Evolutionary conservation across 768 basidiomycete species (phyloP).

Genomic region (Clitopilus hobsonii): DNA sequence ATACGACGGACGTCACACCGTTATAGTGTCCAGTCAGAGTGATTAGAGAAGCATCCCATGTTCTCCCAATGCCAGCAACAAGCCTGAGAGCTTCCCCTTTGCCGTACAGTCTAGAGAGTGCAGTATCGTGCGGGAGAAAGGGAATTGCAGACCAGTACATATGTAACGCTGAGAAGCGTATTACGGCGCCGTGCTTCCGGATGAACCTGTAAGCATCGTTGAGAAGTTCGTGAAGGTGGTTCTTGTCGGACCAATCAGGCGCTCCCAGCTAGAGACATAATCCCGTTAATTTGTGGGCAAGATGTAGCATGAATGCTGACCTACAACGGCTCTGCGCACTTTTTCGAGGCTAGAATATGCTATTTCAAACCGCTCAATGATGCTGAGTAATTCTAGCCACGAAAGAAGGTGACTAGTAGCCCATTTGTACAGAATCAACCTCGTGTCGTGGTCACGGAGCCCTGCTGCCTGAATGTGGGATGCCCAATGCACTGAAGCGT

Average conservation of each 20-base stretch:
- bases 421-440: background rate
- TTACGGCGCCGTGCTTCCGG: background rate
- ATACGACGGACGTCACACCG: background rate
- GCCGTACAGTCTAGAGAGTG: background rate
- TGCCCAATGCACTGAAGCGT: background rate
- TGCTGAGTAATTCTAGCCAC: background rate
- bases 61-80: background rate
- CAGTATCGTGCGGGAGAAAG: background rate
- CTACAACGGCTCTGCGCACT: background rate
- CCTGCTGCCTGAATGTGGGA: background rate
- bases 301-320: too few relatives aligned
- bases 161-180: background rate
- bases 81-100: background rate
- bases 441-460: background rate
- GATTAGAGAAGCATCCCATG: background rate
- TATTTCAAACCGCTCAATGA: background rate
- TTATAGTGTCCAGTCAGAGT: background rate
- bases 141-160: background rate
- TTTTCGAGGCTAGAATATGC: background rate
- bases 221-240: background rate
- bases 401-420: background rate
- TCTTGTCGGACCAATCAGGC: background rate
- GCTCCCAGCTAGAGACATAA: background rate
- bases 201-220: background rate
- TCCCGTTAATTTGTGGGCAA: background rate